phyloP scores from a whole-genome alignment of 2,329 filamentous ascomycete genomes.

The Pyrenophora teres region DNA sequence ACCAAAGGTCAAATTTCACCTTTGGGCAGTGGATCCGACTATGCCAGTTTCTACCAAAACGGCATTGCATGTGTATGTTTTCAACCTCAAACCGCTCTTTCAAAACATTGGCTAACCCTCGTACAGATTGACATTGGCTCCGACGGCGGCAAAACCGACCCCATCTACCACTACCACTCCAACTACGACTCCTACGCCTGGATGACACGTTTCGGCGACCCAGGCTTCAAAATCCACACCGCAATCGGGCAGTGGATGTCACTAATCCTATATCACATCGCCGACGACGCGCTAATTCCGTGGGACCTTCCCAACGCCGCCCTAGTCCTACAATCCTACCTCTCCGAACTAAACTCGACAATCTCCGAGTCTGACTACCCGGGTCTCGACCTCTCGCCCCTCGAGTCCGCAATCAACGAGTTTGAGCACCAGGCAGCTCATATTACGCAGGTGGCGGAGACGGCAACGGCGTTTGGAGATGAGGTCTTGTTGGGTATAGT shows the following conservation, averaged over 20 bases:
- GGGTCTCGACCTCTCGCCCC: not conserved
- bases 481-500: not conserved
- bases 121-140: slow-evolving; percentile 49
- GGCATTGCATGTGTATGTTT: slow-evolving; percentile 42
- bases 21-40: slow-evolving; percentile 55
- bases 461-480: not conserved
- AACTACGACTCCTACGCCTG: slow-evolving; percentile 56
- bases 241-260: slow-evolving; percentile 55
- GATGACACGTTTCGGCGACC: slow-evolving; percentile 58
- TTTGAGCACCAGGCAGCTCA: not conserved
- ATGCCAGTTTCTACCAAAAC: slow-evolving; percentile 53
- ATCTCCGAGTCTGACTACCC: not conserved
- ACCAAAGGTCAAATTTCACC: slow-evolving; percentile 34
- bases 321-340: not conserved
- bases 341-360: not conserved
- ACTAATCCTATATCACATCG: slow-evolving; percentile 50
- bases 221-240: slow-evolving; percentile 55
- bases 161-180: slow-evolving; percentile 56
- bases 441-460: slow-evolving; percentile 1
- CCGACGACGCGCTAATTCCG: slow-evolving; percentile 47
- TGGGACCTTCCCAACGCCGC: slow-evolving; percentile 2
- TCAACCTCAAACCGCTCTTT: not conserved
- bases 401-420: not conserved
- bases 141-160: slow-evolving; percentile 43
- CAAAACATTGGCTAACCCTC: not conserved